These are phyloP conservation scores for Cercophora newfieldiana DNA, from an alignment of 495 filamentous ascomycete genomes.

Conservation along the genomic window DNA sequence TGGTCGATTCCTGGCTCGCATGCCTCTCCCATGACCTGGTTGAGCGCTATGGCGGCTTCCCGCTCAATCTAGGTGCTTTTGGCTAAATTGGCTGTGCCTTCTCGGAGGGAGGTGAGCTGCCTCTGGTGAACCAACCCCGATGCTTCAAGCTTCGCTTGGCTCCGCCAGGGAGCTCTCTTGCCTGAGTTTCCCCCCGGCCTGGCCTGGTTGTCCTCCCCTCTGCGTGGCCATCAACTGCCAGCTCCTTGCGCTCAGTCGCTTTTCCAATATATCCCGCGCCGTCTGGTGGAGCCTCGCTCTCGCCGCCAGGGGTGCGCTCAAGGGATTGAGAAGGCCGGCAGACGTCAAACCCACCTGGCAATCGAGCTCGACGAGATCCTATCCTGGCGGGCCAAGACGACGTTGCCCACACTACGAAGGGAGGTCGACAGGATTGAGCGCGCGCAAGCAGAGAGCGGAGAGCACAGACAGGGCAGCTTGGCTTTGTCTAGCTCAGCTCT, in stretches of 20 bases:
- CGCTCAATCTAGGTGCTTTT: slow-evolving; percentile 33
- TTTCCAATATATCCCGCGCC: slow-evolving; percentile 26
- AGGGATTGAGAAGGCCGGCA: slow-evolving; percentile 10
- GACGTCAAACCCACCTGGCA: slow-evolving; percentile 17
- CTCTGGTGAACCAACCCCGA: slow-evolving; percentile 17
- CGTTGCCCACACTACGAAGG: background rate
- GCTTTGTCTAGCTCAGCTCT: background rate
- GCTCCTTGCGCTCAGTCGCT: slow-evolving; percentile 11
- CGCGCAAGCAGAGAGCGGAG: background rate
- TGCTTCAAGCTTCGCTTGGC: slow-evolving; percentile 21
- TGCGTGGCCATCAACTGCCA: slow-evolving; percentile 19
- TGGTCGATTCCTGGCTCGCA: slow-evolving; percentile 20
- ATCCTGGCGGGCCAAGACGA: background rate
- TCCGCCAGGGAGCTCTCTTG: slow-evolving; percentile 15
- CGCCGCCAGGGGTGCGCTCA: background rate
- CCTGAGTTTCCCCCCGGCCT: background rate
- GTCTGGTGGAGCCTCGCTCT: slow-evolving; percentile 3
- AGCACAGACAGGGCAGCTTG: background rate
- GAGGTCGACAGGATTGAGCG: slow-evolving; percentile 7
- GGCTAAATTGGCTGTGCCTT: slow-evolving; percentile 37
- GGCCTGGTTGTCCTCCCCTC: background rate
- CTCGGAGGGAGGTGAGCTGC: slow-evolving; percentile 24
- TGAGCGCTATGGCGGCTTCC: slow-evolving; percentile 26
- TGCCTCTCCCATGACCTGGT: slow-evolving; percentile 32
- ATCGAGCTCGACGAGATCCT: background rate